Base-by-base conservation (phyloP, 352 stramenopile genomes). In the Phytophthora pseudosyringae region DNA sequence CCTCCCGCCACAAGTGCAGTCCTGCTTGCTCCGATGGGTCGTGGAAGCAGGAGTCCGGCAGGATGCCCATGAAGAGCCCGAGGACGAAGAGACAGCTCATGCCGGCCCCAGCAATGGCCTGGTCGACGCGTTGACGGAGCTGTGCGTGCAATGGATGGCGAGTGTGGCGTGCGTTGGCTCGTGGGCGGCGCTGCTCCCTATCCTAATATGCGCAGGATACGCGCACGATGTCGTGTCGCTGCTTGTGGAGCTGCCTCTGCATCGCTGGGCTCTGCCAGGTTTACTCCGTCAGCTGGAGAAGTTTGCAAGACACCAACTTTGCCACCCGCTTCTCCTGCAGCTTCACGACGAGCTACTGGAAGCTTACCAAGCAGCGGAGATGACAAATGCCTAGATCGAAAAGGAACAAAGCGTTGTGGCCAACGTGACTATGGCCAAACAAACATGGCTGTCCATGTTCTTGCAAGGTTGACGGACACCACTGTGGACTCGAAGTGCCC, bases 131-230 rank as follows among this genome's bases (percentile, higher is more conserved):
- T 21, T 71, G 18, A 33, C 41, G n/a, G 57, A 67, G 21, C 6
- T 71, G 29, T 71, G 63, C 13, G 26, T 56, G 29, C 36, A 43
- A 25, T 73, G 64, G 59, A 45, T 63, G 29, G 6, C 50, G 16
- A 36, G 44, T 18, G 51, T 47, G 5, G 18, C 7, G 4, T 72
- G 44, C 21, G 16, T 21, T 0, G 50, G 38, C 1, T 46, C 36
- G 8, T 59, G 36, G 43, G 7, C 5, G 2, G 35, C 56, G 32
- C 31, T 64, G 11, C 18, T 70, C 6, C 29, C 49, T 12, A 59
- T 71, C 45, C 8, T 68, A 3, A 69, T 67, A 13, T 71, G 41
- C 8, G 40, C 49, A 13, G 67, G 67, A 11, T 75, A 71, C 44
- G 50, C 43, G 2, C 53, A 51, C 32, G 67, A 75, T 3, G 8